Conservation (phyloP, 2,329 filamentous ascomycete genomes). For the Cladobotryum mycophilum region DNA sequence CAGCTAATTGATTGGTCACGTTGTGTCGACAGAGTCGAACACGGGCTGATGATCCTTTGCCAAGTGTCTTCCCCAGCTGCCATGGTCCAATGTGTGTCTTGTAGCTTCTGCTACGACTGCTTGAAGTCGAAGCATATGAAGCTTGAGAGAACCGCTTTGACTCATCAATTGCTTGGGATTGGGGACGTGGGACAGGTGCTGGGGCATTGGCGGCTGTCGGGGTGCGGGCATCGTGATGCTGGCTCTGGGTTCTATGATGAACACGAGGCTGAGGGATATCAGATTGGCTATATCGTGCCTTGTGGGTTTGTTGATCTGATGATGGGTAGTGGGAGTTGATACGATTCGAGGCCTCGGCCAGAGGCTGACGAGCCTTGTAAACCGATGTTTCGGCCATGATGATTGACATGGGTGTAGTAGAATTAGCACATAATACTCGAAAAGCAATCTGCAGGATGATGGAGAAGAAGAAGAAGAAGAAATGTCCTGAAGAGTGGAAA, state of each 20-base stretch:
- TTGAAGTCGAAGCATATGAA: conserved; percentile 36
- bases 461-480: too few relatives aligned
- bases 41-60: conserved; percentile 81
- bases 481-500: conserved; percentile 4
- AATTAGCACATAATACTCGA: conserved; percentile 32
- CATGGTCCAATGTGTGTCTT: conserved; percentile 87
- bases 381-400: conserved; percentile 26
- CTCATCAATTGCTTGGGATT: conserved; percentile 27
- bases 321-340: conserved; percentile 35
- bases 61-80: conserved; percentile 83
- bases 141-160: conserved; percentile 34
- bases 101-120: conserved; percentile 36
- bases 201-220: conserved; percentile 13
- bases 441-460: conserved; percentile 7
- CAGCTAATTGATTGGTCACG: conserved; percentile 71
- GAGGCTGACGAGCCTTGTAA: conserved; percentile 32
- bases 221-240: background rate
- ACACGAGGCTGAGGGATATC: conserved; percentile 8
- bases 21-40: conserved; percentile 81
- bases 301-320: conserved; percentile 22
- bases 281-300: conserved; percentile 24
- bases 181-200: conserved; percentile 19
- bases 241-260: conserved; percentile 7
- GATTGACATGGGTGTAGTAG: conserved; percentile 15
- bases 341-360: conserved; percentile 43